phyloP scores from a whole-genome alignment of 2,329 filamentous ascomycete species.

The Sporothrix dimorphospora region DNA sequence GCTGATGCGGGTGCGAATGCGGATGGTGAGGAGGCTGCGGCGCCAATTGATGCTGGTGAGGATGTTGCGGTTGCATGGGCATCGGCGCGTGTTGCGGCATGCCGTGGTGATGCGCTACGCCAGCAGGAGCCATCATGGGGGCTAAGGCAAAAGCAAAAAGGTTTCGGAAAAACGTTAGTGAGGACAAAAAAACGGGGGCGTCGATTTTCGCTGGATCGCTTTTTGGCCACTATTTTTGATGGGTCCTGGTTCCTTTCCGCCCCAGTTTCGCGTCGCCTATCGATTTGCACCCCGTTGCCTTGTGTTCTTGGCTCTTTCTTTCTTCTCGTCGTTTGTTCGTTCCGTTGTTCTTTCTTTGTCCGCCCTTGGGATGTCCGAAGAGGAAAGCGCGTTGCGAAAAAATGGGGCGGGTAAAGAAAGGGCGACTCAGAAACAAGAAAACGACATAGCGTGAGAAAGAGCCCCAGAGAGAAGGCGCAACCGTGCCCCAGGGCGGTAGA shows the following conservation, averaged over 20 bases:
- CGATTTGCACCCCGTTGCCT: slow-evolving; percentile 3
- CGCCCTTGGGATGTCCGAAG: not conserved
- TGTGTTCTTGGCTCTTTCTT: not conserved
- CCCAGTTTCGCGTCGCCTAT: slow-evolving; percentile 18
- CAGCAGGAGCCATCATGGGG: slow-evolving; percentile 31
- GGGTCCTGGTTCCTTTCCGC: not conserved
- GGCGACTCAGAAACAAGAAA: not conserved
- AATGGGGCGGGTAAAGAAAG: not conserved
- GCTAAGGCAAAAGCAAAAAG: not conserved
- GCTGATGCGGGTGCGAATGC: slow-evolving; percentile 16
- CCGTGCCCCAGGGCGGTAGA: not conserved
- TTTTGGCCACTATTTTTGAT: slow-evolving; percentile 4
- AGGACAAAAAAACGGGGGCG: slow-evolving; percentile 2
- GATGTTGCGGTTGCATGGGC: slow-evolving; percentile 27
- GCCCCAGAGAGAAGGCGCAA: not conserved
- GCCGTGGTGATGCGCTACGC: slow-evolving; percentile 30
- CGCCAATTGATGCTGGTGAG: slow-evolving; percentile 9
- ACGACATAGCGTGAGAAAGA: not conserved
- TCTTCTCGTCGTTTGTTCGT: not conserved
- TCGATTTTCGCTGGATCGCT: not conserved
- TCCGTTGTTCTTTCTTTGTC: not conserved
- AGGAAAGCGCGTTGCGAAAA: not conserved
- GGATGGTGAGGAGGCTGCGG: slow-evolving; percentile 21
- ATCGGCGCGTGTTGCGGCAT: slow-evolving; percentile 28
- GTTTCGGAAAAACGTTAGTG: slow-evolving; percentile 25